phyloP scores from a whole-genome alignment of 805 yeast genomes.

The Kodamaea kakaduensis region DNA sequence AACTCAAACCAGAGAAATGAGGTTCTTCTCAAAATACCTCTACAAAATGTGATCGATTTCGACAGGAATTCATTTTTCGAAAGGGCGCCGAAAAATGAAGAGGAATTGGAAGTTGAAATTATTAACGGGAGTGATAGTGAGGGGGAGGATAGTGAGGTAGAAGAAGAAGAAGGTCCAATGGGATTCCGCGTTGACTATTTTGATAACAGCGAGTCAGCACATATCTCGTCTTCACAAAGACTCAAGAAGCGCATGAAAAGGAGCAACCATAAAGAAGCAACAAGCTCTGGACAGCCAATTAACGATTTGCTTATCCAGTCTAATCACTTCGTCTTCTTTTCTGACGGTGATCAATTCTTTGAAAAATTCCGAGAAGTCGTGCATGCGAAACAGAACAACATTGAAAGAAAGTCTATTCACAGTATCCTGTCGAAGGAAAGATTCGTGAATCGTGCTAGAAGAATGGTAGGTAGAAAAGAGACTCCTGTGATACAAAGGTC shows the following conservation, averaged over 20 bases:
- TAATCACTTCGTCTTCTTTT: conserved; percentile 64
- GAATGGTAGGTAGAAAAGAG: conserved; percentile 9
- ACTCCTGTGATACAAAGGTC: not conserved
- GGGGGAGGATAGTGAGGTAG: conserved; percentile 18
- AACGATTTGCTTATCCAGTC: conserved; percentile 60
- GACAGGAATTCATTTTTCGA: conserved; percentile 53
- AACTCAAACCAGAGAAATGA: conserved; percentile 66
- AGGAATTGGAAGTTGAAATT: conserved; percentile 9
- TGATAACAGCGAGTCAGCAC: conserved; percentile 8
- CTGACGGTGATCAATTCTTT: conserved; percentile 42
- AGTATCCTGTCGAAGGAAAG: conserved; percentile 3
- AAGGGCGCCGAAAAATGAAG: not conserved
- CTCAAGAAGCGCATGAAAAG: conserved; percentile 8
- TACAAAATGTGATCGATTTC: conserved; percentile 59
- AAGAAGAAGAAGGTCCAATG: conserved; percentile 39
- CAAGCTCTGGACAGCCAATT: conserved; percentile 2
- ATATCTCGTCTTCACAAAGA: conserved; percentile 7
- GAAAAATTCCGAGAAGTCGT: conserved; percentile 32
- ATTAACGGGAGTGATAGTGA: conserved; percentile 8
- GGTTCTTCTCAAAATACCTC: conserved; percentile 74
- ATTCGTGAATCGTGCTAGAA: conserved; percentile 10
- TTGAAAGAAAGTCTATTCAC: conserved; percentile 5
- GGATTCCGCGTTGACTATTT: conserved; percentile 54
- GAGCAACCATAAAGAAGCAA: too few species aligned
- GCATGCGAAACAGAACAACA: conserved; percentile 10